phyloP scores from a whole-genome alignment of 805 yeast genomes.

The Ogataea polymorpha region DNA sequence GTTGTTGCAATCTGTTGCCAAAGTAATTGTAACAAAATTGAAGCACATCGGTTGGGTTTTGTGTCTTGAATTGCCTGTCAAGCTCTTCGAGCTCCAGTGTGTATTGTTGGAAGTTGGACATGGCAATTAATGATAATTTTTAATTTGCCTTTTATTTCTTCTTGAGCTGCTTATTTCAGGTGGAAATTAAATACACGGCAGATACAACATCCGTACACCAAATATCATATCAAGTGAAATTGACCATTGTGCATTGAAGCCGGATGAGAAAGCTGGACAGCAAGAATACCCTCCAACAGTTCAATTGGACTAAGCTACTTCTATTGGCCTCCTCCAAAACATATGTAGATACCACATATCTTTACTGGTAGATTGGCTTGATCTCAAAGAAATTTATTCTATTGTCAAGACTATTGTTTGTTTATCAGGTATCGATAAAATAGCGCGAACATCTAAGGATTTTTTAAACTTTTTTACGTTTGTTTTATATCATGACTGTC shows the following conservation, averaged over 20 bases:
- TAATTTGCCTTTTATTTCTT: constrained; percentile 7
- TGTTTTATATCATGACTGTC: constrained; percentile 19
- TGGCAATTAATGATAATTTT: constrained; percentile 3
- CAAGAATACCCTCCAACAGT: too few relatives aligned
- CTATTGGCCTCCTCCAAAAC: too few relatives aligned
- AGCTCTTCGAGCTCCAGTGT: constrained; percentile 55
- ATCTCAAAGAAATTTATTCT: neutral
- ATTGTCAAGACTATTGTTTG: neutral
- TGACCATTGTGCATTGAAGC: too few relatives aligned
- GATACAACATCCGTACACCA: constrained; percentile 6
- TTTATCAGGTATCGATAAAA: neutral
- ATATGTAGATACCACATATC: neutral
- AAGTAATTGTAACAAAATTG: constrained; percentile 78
- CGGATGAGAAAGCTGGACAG: too few relatives aligned
- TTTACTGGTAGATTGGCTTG: neutral
- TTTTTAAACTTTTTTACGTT: neutral
- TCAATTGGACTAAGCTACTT: too few relatives aligned
- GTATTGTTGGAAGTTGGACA: constrained; percentile 25
- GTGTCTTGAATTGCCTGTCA: constrained; percentile 50
- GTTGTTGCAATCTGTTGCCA: constrained; percentile 56
- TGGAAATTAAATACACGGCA: neutral
- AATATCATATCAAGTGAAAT: too few relatives aligned
- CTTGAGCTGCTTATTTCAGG: constrained; percentile 12
- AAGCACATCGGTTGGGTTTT: constrained; percentile 64
- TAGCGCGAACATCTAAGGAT: neutral